Conservation (phyloP, 2,329 filamentous ascomycete species). For the Penicillium oxalicum region DNA sequence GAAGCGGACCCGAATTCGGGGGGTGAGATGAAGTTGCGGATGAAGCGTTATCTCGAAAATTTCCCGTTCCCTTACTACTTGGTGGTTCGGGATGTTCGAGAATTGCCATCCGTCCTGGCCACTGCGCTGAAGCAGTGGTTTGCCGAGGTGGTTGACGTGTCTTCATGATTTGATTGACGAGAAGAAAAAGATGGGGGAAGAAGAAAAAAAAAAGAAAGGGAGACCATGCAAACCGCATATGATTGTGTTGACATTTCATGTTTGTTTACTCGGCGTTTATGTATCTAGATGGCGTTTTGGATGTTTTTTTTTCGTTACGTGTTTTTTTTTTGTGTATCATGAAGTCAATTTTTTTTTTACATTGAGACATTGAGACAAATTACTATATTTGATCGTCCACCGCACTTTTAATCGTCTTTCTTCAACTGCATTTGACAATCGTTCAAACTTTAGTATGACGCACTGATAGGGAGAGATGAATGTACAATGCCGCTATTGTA, state of each 20-base stretch:
- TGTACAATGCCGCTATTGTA: no score
- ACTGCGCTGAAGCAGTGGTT: slow-evolving; percentile 95
- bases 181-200: no score
- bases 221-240: no score
- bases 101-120: slow-evolving; percentile 82
- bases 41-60: slow-evolving; percentile 85
- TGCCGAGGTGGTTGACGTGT: slow-evolving; percentile 57
- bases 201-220: no score
- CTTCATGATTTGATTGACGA: slow-evolving; percentile 19
- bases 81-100: slow-evolving; percentile 84
- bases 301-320: not conserved
- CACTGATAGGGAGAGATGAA: no score
- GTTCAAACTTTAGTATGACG: no score
- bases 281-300: slow-evolving; percentile 11
- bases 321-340: no score
- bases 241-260: no score
- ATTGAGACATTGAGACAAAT: not conserved
- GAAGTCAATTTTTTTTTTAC: not conserved
- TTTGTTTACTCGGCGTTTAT: slow-evolving; percentile 18
- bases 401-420: no score
- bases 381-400: no score
- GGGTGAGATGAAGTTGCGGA: slow-evolving; percentile 63
- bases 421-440: no score
- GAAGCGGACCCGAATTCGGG: slow-evolving; percentile 55
- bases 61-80: slow-evolving; percentile 98